phyloP scores from a whole-genome alignment of 1,284 basidiomycete species.

The Fomitopsis pinicola region DNA sequence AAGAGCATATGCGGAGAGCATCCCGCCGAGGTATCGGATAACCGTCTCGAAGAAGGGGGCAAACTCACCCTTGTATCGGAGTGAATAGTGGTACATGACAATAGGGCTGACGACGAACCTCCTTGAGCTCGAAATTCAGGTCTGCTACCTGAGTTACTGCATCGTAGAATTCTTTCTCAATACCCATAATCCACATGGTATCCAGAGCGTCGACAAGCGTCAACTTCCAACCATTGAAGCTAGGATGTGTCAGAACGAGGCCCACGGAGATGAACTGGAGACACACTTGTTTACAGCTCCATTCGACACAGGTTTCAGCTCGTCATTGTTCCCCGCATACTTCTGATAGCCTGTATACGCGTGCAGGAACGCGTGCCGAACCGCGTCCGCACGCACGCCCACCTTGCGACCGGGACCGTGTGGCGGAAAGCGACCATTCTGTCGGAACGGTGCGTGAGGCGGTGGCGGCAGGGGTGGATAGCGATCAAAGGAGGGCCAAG shows the following conservation, averaged over 20 bases:
- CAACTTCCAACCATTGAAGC: constrained; percentile 75
- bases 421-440: constrained; percentile 1
- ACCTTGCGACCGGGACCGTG: constrained; percentile 28
- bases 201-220: constrained; percentile 73
- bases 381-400: constrained; percentile 46
- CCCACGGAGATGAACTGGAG: no score
- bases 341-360: constrained; percentile 60
- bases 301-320: constrained; percentile 51
- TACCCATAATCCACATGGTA: constrained; percentile 70
- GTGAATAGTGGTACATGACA: not conserved
- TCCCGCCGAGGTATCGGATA: constrained; percentile 72
- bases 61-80: constrained; percentile 20
- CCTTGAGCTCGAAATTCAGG: constrained; percentile 47
- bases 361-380: constrained; percentile 56
- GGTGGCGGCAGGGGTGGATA: not conserved
- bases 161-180: constrained; percentile 63
- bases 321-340: constrained; percentile 55
- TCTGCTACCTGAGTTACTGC: constrained; percentile 59
- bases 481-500: constrained; percentile 4
- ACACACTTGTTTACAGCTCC: constrained; percentile 48
- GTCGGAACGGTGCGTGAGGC: not conserved
- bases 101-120: constrained; percentile 21
- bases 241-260: constrained; percentile 16
- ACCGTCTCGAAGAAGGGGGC: constrained; percentile 67
- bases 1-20: constrained; percentile 68